These are phyloP conservation scores for Trametes sanguinea DNA, from an alignment of 768 basidiomycete species.

Conservation along the genomic window DNA sequence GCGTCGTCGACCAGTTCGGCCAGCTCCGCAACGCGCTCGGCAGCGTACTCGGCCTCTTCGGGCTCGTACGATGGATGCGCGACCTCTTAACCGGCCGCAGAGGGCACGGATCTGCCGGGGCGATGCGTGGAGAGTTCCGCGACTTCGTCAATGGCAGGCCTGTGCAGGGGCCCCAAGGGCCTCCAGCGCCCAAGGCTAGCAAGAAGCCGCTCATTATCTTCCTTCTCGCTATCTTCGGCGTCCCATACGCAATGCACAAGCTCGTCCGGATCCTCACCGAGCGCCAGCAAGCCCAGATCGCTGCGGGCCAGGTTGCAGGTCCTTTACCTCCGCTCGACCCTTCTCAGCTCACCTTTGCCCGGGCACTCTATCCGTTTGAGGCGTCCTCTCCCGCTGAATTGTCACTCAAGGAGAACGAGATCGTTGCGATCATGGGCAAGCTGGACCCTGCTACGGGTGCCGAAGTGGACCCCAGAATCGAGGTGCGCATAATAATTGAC, in stretches of 20 bases:
- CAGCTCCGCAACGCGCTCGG: constrained; percentile 91
- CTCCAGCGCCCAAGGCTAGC: constrained; percentile 60
- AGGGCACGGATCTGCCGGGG: constrained; percentile 36
- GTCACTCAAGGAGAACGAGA: constrained; percentile 81
- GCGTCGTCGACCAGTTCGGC: constrained; percentile 93
- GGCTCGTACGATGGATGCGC: constrained; percentile 83
- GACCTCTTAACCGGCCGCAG: constrained; percentile 55
- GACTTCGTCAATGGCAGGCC: constrained; percentile 72
- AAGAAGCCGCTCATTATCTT: constrained; percentile 93
- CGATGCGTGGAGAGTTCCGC: constrained; percentile 67
- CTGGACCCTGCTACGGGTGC: constrained; percentile 67
- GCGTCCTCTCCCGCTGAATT: constrained; percentile 79
- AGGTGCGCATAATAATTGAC: constrained; percentile 37
- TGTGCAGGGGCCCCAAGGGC: constrained; percentile 41
- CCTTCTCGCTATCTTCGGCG: constrained; percentile 88
- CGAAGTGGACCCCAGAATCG: constrained; percentile 65
- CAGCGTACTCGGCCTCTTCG: constrained; percentile 91
- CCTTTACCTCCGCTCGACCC: constrained; percentile 72
- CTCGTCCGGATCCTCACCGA: constrained; percentile 78
- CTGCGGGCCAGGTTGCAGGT: constrained; percentile 39
- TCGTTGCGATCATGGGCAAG: constrained; percentile 88
- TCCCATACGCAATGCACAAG: constrained; percentile 92
- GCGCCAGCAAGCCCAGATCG: constrained; percentile 47
- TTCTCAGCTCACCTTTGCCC: constrained; percentile 76
- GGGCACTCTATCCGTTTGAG: constrained; percentile 78